Evolutionary conservation across 305 asterid genomes (phyloP).

Genomic region (Solanum aculeatissimum): DNA sequence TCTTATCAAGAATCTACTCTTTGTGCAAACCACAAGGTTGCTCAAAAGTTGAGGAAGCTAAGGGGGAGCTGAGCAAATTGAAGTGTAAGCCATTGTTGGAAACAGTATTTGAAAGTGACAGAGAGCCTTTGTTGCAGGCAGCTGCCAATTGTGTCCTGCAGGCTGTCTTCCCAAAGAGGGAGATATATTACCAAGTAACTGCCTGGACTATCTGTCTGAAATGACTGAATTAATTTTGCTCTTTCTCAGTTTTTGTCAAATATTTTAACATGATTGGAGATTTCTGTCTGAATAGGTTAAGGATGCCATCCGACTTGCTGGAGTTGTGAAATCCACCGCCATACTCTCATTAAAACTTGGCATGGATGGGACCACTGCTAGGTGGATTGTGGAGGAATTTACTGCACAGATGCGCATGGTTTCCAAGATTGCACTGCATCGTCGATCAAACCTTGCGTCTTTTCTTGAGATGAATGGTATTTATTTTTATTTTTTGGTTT

Average conservation of each 20-base stretch:
- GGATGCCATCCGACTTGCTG: constrained; percentile 86
- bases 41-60: constrained; percentile 54
- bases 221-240: background rate
- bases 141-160: constrained; percentile 88
- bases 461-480: constrained; percentile 86
- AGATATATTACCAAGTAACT: constrained; percentile 82
- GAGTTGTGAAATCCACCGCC: constrained; percentile 85
- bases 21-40: constrained; percentile 50
- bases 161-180: constrained; percentile 78
- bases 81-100: constrained; percentile 79
- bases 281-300: constrained; percentile 43
- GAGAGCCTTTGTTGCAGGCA: constrained; percentile 82
- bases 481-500: background rate
- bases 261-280: background rate
- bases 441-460: constrained; percentile 79
- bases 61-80: constrained; percentile 45
- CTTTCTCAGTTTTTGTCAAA: constrained; percentile 2
- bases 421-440: constrained; percentile 91
- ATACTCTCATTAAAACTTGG: constrained; percentile 75
- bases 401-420: constrained; percentile 97
- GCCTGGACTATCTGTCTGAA: constrained; percentile 2
- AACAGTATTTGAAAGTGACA: constrained; percentile 78
- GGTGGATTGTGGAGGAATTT: constrained; percentile 92
- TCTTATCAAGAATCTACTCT: constrained; percentile 61
- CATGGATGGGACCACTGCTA: constrained; percentile 70